Percentiles rank a stretch among this genome's conserved stretches.
Conservation (phyloP, 2,329 filamentous ascomycete genomes). For the Aspergillus udagawae region DNA sequence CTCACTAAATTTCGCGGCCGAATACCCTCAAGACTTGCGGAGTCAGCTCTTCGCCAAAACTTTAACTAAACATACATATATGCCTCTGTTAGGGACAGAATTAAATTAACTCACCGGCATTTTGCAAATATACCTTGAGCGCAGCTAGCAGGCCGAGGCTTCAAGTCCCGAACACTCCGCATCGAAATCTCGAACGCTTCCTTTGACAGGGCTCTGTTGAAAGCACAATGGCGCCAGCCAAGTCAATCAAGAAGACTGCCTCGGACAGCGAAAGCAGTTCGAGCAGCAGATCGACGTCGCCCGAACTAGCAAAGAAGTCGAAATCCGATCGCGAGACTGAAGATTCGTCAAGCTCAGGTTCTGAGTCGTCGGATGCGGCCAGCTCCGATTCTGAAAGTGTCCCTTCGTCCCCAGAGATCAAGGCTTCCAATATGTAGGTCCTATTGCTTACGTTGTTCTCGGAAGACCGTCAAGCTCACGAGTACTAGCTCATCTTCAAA, state of each 20-base stretch:
- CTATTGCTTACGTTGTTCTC: background rate
- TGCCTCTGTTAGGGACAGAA: background rate
- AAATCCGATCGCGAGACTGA: constrained; percentile 16
- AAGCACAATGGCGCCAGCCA: constrained; percentile 19
- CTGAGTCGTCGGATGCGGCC: constrained; percentile 15
- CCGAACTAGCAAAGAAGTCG: constrained; percentile 20
- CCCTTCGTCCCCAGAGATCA: constrained; percentile 11
- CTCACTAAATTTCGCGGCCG: constrained; percentile 4
- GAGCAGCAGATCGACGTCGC: constrained; percentile 23
- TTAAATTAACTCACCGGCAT: background rate
- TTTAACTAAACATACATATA: background rate
- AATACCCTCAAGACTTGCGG: constrained; percentile 7
- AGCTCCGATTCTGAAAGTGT: constrained; percentile 7
- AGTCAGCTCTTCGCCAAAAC: background rate
- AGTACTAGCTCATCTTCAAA: constrained; percentile 6
- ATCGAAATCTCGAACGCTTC: constrained; percentile 7
- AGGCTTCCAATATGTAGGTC: background rate
- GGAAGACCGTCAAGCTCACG: background rate
- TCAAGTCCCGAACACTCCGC: constrained; percentile 1
- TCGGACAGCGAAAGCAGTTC: constrained; percentile 24
- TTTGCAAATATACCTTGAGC: background rate
- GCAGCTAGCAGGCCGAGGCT: background rate
- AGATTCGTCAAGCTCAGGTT: constrained; percentile 17
- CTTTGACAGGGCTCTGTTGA: background rate
- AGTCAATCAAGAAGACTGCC: background rate